Percentiles rank a stretch among this genome's conserved stretches.
These are phyloP conservation scores for Citrullus colocynthis DNA, from an alignment of 306 rosid species.

Conservation along the genomic window DNA sequence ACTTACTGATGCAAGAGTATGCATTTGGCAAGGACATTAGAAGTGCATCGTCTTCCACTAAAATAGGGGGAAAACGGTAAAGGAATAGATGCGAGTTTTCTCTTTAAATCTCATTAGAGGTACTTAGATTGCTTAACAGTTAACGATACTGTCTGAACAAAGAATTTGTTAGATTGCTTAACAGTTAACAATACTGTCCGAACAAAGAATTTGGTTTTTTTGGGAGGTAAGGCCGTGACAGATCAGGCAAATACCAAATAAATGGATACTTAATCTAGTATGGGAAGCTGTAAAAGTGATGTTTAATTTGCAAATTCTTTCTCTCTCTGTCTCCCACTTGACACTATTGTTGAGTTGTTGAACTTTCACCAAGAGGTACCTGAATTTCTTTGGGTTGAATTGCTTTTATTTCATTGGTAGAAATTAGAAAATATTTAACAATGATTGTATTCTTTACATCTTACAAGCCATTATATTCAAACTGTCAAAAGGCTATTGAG, in stretches of 20 bases:
- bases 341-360: not conserved
- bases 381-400: not conserved
- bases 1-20: not conserved
- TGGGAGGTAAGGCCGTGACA: not conserved
- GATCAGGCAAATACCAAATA: not conserved
- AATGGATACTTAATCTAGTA: not conserved
- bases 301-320: not conserved
- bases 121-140: not conserved
- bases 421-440: not conserved
- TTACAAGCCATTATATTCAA: not conserved
- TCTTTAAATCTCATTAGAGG: not conserved
- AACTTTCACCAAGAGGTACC: not conserved
- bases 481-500: too few relatives aligned
- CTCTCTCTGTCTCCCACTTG: not conserved
- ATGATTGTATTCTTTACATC: not conserved
- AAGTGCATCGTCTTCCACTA: not conserved
- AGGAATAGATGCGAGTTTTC: not conserved
- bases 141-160: not conserved
- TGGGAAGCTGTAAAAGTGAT: not conserved
- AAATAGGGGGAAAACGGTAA: not conserved
- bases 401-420: not conserved
- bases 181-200: not conserved
- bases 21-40: not conserved
- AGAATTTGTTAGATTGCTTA: not conserved
- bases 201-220: not conserved